These are phyloP conservation scores for Plasmodium knowlesi DNA, from an alignment of 169 alveolate species.

Conservation along the genomic window DNA sequence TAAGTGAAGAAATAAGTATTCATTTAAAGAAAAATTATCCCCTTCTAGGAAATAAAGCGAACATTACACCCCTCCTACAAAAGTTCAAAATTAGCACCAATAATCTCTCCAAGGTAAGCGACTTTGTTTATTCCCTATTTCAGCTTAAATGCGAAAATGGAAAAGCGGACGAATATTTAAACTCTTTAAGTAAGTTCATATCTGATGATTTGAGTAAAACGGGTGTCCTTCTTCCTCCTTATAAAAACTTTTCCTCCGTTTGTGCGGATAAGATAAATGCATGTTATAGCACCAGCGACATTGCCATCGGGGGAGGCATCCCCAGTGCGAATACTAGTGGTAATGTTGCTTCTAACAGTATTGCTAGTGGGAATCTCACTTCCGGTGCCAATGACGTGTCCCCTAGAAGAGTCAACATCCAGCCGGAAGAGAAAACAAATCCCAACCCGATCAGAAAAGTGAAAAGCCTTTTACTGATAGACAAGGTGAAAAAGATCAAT, in stretches of 20 bases:
- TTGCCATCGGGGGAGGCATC: neutral
- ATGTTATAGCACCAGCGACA: neutral
- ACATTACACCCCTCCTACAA: constrained; percentile 14
- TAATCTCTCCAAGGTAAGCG: constrained; percentile 22
- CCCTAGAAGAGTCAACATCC: neutral
- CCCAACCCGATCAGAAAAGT: constrained; percentile 1
- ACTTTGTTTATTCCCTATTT: constrained; percentile 33
- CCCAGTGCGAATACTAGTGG: neutral
- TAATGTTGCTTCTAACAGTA: neutral
- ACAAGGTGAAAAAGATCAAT: constrained; percentile 55
- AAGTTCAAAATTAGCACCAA: constrained; percentile 32
- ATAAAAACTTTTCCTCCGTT: neutral
- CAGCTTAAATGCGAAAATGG: constrained; percentile 61
- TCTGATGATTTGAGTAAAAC: constrained; percentile 20
- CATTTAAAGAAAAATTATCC: constrained; percentile 46
- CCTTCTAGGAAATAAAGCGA: constrained; percentile 18
- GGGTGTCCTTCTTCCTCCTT: neutral
- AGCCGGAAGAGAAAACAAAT: neutral
- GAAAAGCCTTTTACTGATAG: constrained; percentile 16
- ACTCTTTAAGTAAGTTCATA: constrained; percentile 16
- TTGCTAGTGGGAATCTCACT: neutral
- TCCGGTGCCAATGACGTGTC: neutral
- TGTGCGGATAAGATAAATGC: neutral
- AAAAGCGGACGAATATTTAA: constrained; percentile 68
- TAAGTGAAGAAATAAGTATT: constrained; percentile 11